Base-by-base conservation (phyloP, 1,284 basidiomycete genomes). In the Rhodotorula sp. region DNA sequence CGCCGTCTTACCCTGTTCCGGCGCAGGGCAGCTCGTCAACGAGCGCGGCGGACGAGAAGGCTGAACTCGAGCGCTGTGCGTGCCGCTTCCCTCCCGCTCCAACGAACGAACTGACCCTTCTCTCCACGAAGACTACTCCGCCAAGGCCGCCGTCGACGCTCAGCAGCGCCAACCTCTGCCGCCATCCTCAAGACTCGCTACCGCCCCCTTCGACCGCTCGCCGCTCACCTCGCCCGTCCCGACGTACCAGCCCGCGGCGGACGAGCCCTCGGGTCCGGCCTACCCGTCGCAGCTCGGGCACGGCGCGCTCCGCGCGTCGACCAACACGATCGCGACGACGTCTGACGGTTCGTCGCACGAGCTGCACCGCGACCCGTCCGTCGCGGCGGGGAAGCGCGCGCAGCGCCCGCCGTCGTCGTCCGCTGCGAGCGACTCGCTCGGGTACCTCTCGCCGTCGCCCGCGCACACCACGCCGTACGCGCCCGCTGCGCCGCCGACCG, bases 111-210 rank as follows among this genome's bases (percentile, higher is more conserved):
- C n/a, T 48, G 25, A 36, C 53, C 1, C 13, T 6, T 15, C n/a
- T 10, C 15, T 5, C 10, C 32, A 1, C 39, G 3, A 48, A 71
- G 69, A 71, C 56, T 71, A 71, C 46, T 37, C 65, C 15, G 69
- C 69, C 27, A 71, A 71, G 34, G 64, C 61, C 9, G 69, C 65
- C 37, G 65, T 71, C 55, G 69, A 70, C 3, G 59, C 69, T 44
- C 66, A 57, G n/a, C 27, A 46, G 13, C 48, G 53, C 36, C 19
- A 51, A 4, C 22, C 55, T 15, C 54, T 29, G 32, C 53, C 79
- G 25, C 80, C 80, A 58, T 41, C 62, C 13, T 32, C 41, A 27
- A 32, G 5, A 56, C 51, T 32, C 22, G n/a, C 37, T 9, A 0
- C 53, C 19, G 22, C 51, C 8, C 17, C 48, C 36, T 46, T 54